Evolutionary conservation across 139 green algal genomes (phyloP).

Genomic region (Micractinium conductrix): DNA sequence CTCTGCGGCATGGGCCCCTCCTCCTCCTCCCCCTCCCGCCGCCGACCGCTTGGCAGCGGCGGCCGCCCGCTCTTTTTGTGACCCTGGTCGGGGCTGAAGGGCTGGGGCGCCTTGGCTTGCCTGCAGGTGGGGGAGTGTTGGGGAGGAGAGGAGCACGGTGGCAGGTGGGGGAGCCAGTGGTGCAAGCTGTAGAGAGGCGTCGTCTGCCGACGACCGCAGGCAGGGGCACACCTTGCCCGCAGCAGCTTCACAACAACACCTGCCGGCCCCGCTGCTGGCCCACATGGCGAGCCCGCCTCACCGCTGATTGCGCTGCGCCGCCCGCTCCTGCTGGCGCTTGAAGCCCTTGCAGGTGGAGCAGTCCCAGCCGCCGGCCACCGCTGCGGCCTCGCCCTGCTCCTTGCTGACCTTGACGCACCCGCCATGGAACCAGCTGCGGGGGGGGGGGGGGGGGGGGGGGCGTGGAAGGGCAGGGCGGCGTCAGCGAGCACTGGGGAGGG

Average conservation of each 20-base stretch:
- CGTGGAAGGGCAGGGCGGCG: no score
- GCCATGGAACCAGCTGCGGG: constrained; percentile 50
- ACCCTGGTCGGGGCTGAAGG: constrained; percentile 12
- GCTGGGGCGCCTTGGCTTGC: background rate
- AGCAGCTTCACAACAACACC: background rate
- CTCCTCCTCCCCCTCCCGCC: constrained; percentile 4
- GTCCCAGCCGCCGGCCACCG: constrained; percentile 29
- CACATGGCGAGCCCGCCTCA: background rate
- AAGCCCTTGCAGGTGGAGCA: constrained; percentile 39
- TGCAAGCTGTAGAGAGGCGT: no score
- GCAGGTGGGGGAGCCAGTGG: background rate
- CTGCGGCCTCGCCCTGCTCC: constrained; percentile 37
- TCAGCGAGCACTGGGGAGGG: background rate
- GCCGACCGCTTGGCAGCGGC: background rate
- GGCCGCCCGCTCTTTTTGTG: constrained; percentile 12
- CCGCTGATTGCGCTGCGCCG: constrained; percentile 19
- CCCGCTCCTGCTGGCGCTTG: constrained; percentile 24
- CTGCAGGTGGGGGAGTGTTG: background rate
- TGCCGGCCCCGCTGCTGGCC: no score
- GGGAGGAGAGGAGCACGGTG: background rate
- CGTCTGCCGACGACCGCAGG: background rate
- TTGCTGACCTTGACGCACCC: constrained; percentile 31
- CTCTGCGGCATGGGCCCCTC: no score
- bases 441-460: background rate
- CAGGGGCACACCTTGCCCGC: background rate